Conservation (phyloP, 306 rosid species). For the Vigna reflexopilosa region DNA sequence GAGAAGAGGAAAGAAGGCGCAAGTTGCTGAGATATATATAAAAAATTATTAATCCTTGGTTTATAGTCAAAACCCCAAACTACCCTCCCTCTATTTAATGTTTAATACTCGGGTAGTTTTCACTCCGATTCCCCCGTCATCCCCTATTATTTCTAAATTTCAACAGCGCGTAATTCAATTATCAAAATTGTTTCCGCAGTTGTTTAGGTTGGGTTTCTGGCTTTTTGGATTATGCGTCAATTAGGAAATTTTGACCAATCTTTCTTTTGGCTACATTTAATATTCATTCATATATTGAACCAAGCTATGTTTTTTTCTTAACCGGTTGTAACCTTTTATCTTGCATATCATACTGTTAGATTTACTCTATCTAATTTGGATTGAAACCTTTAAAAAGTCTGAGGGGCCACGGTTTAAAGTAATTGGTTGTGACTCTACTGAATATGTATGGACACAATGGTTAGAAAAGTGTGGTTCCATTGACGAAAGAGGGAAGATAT, state of each 20-base stretch:
- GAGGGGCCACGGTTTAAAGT: too few species aligned
- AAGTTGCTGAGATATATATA: slow-evolving; percentile 34
- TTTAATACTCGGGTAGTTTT: neutral
- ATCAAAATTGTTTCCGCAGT: neutral
- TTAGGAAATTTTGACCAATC: slow-evolving; percentile 6
- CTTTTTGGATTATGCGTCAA: slow-evolving; percentile 8
- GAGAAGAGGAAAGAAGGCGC: slow-evolving; percentile 19
- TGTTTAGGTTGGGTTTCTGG: neutral
- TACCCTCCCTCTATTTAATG: slow-evolving; percentile 27
- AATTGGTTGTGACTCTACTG: too few species aligned
- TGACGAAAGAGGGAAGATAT: too few species aligned
- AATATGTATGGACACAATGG: too few species aligned
- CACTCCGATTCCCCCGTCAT: neutral
- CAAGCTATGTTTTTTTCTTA: too few species aligned
- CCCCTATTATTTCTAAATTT: neutral
- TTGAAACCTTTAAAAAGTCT: too few species aligned
- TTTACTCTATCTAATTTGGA: too few species aligned
- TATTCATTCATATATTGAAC: neutral
- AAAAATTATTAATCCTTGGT: slow-evolving; percentile 5
- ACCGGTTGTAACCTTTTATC: too few species aligned
- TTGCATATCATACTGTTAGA: too few species aligned
- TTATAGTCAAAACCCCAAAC: slow-evolving; percentile 41
- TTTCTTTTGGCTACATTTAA: neutral
- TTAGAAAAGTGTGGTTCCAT: too few species aligned
- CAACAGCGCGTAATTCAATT: neutral